Base-by-base conservation (phyloP, 2,329 filamentous ascomycete genomes). In the Aspergillus udagawae region DNA sequence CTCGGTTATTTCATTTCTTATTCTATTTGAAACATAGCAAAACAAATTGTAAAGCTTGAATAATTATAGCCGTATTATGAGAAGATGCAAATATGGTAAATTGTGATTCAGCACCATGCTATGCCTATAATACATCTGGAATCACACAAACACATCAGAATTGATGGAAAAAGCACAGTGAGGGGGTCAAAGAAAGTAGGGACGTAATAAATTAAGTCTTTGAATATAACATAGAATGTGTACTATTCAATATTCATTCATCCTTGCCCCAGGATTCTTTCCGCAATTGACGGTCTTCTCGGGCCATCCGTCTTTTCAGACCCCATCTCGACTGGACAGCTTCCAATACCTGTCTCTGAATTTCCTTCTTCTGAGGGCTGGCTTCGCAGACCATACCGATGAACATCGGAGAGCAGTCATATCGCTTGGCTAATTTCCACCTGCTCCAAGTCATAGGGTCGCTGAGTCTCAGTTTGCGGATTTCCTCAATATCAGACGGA, bases 391-490 rank as follows among this genome's bases (percentile, higher is more conserved):
- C 82, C 75, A 86, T 77, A 9, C 81, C 81, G 49, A 87, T 80
- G 63, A 88, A 88, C 52, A 87, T 80, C 56, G 82, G 77, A 55
- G 80, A 84, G 71, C 85, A 88, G 5, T 82, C 79, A 68, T 86
- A 89, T 67, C 81, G 82, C 70, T 85, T 81, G 42, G 86, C 85
- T 61, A 89, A 69, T 65, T 78, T 79, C 56, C 78, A 77, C 49
- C 84, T 71, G 49, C 83, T 87, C 84, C 86, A 88, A 57, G 74
- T 75, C 60, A 79, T 74, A 6, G 85, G 85, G 63, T 88, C 82
- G 56, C 74, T 74, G 29, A 70, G 65, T 49, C 86, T 75, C 53
- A 89, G 73, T 44, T 66, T 66, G 54, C 83, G 76, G 52, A 89
- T 88, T 71, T 87, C 82, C 41, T 78, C 79, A 35, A 88, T 79